These are phyloP conservation scores for Ammopiptanthus mongolicus DNA, from an alignment of 306 rosid species.

Conservation along the genomic window DNA sequence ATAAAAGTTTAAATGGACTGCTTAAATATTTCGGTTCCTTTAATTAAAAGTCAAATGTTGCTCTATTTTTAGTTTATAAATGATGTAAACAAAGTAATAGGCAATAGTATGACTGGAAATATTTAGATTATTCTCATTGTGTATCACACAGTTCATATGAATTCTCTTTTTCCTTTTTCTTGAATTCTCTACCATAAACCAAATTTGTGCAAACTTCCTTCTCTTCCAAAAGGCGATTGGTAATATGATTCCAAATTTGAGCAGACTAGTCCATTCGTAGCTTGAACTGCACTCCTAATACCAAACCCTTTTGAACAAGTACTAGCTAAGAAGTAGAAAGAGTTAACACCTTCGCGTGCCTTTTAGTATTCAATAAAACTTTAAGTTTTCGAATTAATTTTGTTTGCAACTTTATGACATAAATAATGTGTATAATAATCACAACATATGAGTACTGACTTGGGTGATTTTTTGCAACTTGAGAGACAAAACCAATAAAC, in stretches of 20 bases:
- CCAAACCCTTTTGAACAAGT: background rate
- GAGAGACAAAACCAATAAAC: too few species aligned
- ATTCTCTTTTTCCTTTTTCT: too few species aligned
- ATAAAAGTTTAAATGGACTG: background rate
- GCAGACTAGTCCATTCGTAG: background rate
- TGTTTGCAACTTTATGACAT: too few species aligned
- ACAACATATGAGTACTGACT: too few species aligned
- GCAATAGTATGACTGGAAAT: background rate
- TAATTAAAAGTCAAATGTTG: background rate
- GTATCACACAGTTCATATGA: background rate
- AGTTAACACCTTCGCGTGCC: too few species aligned
- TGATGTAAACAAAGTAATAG: background rate
- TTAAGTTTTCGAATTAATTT: too few species aligned
- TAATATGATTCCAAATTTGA: background rate
- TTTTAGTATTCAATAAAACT: too few species aligned
- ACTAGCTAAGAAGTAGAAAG: too few species aligned
- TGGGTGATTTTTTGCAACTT: too few species aligned
- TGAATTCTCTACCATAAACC: background rate
- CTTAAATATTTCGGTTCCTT: background rate
- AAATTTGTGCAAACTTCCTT: background rate
- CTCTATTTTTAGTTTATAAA: background rate
- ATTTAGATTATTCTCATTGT: background rate
- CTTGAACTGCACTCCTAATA: slow-evolving; percentile 3
- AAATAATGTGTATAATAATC: too few species aligned
- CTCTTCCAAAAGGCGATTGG: background rate